Evolutionary conservation across 257 asterid genomes (phyloP).

Genomic region (Scutellaria minor): DNA sequence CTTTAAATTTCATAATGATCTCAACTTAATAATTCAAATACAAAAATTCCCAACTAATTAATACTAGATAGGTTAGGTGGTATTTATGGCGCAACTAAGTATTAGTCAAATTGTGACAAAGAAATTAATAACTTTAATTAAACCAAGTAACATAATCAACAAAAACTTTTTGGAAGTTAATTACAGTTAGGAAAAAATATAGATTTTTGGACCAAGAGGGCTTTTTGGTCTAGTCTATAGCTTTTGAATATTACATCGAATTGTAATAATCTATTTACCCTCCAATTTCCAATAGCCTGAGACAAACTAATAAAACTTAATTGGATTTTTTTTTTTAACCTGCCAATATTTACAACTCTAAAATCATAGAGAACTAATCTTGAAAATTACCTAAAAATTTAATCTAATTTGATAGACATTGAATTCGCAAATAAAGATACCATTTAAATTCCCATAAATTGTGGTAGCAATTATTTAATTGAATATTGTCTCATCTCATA

Average conservation of each 20-base stretch:
- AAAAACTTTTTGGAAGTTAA: not conserved
- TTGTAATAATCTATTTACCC: no score
- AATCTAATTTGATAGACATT: no score
- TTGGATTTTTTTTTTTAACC: no score
- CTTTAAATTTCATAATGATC: not conserved
- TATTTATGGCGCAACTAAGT: conserved; percentile 26
- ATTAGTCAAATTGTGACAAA: conserved; percentile 34
- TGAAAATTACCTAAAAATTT: no score
- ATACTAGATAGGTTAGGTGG: conserved; percentile 32
- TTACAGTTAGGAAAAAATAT: conserved; percentile 14
- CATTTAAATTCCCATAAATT: no score
- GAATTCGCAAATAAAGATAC: no score
- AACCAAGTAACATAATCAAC: conserved; percentile 16
- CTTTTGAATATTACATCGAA: not conserved
- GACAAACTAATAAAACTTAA: no score
- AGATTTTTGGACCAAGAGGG: conserved; percentile 22
- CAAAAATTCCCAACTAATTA: not conserved
- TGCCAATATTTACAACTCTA: no score
- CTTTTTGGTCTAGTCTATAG: conserved; percentile 18
- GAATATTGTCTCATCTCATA: conserved; percentile 17
- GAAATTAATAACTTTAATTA: conserved; percentile 34
- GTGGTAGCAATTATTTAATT: no score
- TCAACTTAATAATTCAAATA: not conserved
- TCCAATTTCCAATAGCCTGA: no score
- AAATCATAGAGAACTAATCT: no score